Conservation (phyloP, 352 stramenopile genomes). For the Blastocystis sp. region DNA sequence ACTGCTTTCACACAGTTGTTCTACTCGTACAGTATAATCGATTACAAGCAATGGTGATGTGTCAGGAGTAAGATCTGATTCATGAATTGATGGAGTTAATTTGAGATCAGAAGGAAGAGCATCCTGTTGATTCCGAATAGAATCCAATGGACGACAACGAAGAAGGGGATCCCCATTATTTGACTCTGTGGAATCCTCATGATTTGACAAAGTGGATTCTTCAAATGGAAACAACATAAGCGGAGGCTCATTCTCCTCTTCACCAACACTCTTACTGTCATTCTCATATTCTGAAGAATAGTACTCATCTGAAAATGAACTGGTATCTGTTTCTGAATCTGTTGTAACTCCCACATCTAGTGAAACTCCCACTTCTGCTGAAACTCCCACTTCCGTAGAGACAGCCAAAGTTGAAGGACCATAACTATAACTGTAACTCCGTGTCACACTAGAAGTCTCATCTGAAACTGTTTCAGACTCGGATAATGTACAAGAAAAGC, state of each 20-base stretch:
- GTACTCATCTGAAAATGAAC: too few relatives aligned
- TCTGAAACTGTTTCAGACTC: neutral
- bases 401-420: neutral
- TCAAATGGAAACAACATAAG: neutral
- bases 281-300: too few relatives aligned
- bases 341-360: too few relatives aligned
- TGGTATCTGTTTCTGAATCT: too few relatives aligned
- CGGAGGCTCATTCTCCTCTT: too few relatives aligned
- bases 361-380: too few relatives aligned
- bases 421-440: neutral
- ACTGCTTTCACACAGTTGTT: neutral
- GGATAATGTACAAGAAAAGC: neutral
- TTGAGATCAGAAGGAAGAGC: neutral
- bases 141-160: neutral
- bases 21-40: neutral
- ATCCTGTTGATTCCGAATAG: conserved; percentile 4
- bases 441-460: neutral
- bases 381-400: too few relatives aligned
- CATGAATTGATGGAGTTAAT: neutral
- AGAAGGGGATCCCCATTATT: too few relatives aligned
- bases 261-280: too few relatives aligned
- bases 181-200: too few relatives aligned
- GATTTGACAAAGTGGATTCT: neutral
- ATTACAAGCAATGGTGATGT: neutral
- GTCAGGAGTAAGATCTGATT: neutral